Conservation (phyloP, 345 rosid species). For the Atalantia buxifolia region DNA sequence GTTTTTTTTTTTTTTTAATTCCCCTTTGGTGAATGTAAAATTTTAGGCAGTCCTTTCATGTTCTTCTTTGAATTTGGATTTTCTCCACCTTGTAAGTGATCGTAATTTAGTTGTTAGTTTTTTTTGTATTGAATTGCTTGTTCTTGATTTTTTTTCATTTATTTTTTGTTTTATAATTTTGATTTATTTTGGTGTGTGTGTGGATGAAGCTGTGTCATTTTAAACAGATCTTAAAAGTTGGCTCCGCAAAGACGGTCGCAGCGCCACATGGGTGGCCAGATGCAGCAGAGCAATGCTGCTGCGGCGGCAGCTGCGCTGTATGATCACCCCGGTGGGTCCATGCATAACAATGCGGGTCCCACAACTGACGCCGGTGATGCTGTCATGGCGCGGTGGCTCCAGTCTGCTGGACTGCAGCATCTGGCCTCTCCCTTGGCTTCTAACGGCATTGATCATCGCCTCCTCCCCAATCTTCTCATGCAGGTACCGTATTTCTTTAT, state of each 20-base stretch:
- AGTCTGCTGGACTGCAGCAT: constrained; percentile 99
- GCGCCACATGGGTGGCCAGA: constrained; percentile 99
- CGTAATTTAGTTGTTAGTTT: background rate
- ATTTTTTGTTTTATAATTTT: constrained; percentile 6
- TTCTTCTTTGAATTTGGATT: constrained; percentile 47
- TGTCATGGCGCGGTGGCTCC: constrained; percentile 99
- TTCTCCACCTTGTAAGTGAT: constrained; percentile 55
- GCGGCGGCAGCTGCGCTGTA: constrained; percentile 62
- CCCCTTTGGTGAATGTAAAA: too few relatives aligned
- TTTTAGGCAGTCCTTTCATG: constrained; percentile 38
- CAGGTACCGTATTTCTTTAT: constrained; percentile 46
- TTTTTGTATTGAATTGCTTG: background rate
- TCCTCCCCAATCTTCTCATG: constrained; percentile 84
- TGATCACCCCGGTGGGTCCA: constrained; percentile 54
- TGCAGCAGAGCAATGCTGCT: constrained; percentile 95
- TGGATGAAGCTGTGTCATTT: constrained; percentile 38
- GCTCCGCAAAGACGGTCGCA: constrained; percentile 99
- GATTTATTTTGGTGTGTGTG: background rate
- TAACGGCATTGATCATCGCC: constrained; percentile 71
- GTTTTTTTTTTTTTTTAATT: background rate
- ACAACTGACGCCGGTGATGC: constrained; percentile 83
- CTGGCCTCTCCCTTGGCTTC: constrained; percentile 96
- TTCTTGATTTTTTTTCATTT: background rate
- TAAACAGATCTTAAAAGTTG: constrained; percentile 80
- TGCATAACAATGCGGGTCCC: constrained; percentile 58